These are phyloP conservation scores for Tulasnella sp. DNA, from an alignment of 768 basidiomycete genomes.

Conservation along the genomic window DNA sequence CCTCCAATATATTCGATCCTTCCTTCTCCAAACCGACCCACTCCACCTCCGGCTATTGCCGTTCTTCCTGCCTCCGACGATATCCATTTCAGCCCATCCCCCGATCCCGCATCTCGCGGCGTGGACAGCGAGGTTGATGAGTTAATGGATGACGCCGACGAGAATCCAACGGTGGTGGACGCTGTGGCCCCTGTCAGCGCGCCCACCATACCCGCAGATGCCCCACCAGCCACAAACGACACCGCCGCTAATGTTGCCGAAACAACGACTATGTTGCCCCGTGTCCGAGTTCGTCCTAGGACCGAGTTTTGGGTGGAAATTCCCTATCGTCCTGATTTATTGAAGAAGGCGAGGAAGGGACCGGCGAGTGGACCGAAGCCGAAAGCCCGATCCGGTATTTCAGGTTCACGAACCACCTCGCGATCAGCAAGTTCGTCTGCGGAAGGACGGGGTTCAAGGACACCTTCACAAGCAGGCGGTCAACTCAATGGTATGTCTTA, in stretches of 20 bases:
- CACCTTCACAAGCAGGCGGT: neutral
- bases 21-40: neutral
- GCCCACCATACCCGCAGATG: no score
- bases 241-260: neutral
- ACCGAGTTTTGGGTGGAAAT: conserved; percentile 12
- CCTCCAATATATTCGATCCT: neutral
- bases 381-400: neutral
- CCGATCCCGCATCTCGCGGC: neutral
- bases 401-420: neutral
- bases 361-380: neutral
- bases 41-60: neutral
- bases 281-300: neutral
- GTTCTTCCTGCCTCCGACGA: neutral
- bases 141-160: conserved; percentile 10
- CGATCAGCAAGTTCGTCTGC: neutral
- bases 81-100: neutral
- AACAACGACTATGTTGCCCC: neutral
- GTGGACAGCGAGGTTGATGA: conserved; percentile 19
- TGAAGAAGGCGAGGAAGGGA: neutral
- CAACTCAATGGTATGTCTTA: neutral
- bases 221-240: neutral
- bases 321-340: conserved; percentile 8
- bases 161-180: neutral
- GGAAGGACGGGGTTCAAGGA: neutral
- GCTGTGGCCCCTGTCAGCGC: no score